These are phyloP conservation scores for Paramecium caudatum DNA, from an alignment of 73 alveolate species.

Conservation along the genomic window DNA sequence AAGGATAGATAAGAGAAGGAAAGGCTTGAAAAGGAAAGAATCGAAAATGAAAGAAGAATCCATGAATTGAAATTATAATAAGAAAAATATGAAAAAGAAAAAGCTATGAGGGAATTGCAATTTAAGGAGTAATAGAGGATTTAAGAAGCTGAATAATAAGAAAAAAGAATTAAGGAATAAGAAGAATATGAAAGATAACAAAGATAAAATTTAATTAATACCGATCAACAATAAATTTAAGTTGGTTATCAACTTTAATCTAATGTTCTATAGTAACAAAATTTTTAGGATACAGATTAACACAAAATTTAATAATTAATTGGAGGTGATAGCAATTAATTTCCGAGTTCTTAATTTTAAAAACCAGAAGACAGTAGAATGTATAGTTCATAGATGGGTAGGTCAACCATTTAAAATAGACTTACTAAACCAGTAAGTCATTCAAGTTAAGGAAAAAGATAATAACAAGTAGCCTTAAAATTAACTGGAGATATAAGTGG, in stretches of 20 bases:
- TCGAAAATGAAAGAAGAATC: not conserved
- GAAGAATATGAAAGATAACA: not conserved
- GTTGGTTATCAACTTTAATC: not conserved
- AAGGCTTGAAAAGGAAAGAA: not conserved
- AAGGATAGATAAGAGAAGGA: not conserved
- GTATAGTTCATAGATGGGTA: no score
- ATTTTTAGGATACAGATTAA: not conserved
- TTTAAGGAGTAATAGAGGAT: not conserved
- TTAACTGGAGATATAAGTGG: constrained; percentile 31
- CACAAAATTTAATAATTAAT: not conserved
- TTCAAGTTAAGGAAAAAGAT: not conserved
- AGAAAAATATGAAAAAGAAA: not conserved
- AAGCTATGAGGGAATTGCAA: not conserved
- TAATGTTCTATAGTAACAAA: not conserved
- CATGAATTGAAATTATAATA: not conserved
- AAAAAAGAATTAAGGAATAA: not conserved
- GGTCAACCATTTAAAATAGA: not conserved
- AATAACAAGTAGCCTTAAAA: not conserved
- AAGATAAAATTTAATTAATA: not conserved
- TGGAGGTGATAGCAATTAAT: not conserved
- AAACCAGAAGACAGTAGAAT: no score
- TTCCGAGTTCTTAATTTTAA: not conserved
- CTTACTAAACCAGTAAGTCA: not conserved
- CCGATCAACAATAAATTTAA: no score
- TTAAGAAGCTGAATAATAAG: not conserved